phyloP scores from a whole-genome alignment of 257 asterid genomes.

The Eucommia ulmoides region DNA sequence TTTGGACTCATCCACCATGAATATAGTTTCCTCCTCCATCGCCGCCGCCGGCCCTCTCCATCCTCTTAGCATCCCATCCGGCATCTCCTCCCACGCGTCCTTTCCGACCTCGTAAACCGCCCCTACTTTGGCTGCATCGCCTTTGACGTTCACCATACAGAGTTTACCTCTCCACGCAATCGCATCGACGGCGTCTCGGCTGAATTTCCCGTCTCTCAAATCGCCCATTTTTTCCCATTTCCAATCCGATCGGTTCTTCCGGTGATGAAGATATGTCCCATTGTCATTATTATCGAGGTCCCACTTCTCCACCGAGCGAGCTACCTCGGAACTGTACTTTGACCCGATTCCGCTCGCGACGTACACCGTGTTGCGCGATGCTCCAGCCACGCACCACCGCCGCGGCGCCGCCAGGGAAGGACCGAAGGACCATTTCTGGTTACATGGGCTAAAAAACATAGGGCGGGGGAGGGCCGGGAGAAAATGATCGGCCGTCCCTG shows the following conservation, averaged over 20 bases:
- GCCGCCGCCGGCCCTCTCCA: conserved; percentile 63
- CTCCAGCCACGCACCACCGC: conserved; percentile 81
- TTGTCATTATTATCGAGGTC: conserved; percentile 12
- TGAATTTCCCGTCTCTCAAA: conserved; percentile 49
- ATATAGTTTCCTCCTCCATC: conserved; percentile 58
- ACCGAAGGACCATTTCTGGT: conserved; percentile 33
- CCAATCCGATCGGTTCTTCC: conserved; percentile 12
- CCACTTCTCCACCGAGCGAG: conserved; percentile 69
- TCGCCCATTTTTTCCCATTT: conserved; percentile 47
- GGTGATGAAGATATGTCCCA: background rate
- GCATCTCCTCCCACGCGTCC: conserved; percentile 48
- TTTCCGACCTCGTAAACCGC: conserved; percentile 18
- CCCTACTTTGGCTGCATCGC: conserved; percentile 40
- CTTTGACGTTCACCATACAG: conserved; percentile 79
- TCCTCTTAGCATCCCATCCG: conserved; percentile 51
- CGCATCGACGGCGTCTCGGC: conserved; percentile 80
- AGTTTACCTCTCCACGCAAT: conserved; percentile 72
- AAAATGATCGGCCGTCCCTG: conserved; percentile 57
- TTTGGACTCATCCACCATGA: conserved; percentile 49
- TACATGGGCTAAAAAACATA: conserved; percentile 35
- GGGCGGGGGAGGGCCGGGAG: conserved; percentile 64
- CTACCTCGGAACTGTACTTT: conserved; percentile 36
- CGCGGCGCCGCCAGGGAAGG: conserved; percentile 50
- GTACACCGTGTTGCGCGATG: conserved; percentile 22
- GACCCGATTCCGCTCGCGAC: conserved; percentile 84